Percentiles rank a stretch among this genome's conserved stretches.
Conservation (phyloP, 1,284 basidiomycete species). For the Marasmius oreades region DNA sequence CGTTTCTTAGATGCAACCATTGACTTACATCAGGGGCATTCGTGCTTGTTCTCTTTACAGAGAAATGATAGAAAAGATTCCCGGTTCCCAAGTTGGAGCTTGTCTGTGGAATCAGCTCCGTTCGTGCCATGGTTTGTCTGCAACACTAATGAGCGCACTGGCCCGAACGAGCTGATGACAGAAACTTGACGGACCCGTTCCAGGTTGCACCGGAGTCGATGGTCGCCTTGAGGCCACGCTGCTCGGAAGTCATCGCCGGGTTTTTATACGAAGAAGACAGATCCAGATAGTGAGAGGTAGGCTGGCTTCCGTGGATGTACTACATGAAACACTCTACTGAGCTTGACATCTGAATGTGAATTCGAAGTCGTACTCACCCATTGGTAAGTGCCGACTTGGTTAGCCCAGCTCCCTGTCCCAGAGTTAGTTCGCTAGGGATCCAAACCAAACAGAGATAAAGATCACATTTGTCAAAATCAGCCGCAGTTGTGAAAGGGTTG, state of each 20-base stretch:
- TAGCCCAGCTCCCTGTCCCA: slow-evolving; percentile 52
- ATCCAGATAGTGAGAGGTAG: slow-evolving; percentile 53
- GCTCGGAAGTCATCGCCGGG: slow-evolving; percentile 52
- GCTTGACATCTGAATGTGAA: not conserved
- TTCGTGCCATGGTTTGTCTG: slow-evolving; percentile 29
- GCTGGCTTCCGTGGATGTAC: slow-evolving; percentile 59
- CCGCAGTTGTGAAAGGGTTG: slow-evolving; percentile 41
- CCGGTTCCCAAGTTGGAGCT: slow-evolving; percentile 55
- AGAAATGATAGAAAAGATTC: slow-evolving; percentile 64
- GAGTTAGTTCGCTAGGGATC: not conserved
- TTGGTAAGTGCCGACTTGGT: slow-evolving; percentile 55
- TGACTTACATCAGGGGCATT: slow-evolving; percentile 50
- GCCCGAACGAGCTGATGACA: not conserved
- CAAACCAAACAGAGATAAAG: slow-evolving; percentile 3
- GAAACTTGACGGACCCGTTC: slow-evolving; percentile 41
- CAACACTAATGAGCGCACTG: slow-evolving; percentile 1
- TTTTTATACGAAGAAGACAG: slow-evolving; percentile 56
- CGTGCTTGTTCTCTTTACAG: slow-evolving; percentile 42
- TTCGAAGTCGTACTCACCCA: slow-evolving; percentile 36
- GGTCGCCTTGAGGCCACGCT: slow-evolving; percentile 51
- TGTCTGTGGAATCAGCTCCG: slow-evolving; percentile 60
- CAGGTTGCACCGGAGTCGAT: slow-evolving; percentile 51
- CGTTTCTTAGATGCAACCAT: not conserved
- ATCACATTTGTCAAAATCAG: slow-evolving; percentile 54
- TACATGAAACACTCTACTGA: slow-evolving; percentile 12